Evolutionary conservation across 257 asterid species (phyloP).

Genomic region (Nyctanthes arbortristis): DNA sequence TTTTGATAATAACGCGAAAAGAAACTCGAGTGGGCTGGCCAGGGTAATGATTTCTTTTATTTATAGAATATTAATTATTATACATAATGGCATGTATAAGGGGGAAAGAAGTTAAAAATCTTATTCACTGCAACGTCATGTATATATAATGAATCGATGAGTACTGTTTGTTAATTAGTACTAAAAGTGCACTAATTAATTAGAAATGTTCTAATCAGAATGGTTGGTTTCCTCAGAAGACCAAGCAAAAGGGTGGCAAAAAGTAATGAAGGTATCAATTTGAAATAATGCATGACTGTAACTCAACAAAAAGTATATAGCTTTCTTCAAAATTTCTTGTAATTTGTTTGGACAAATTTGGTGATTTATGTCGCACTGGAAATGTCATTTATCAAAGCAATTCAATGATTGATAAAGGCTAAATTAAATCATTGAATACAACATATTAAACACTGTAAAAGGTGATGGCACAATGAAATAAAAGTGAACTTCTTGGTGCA

Average conservation of each 20-base stretch:
- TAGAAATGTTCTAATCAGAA: not conserved
- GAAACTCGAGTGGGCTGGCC: no score
- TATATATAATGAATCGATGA: no score
- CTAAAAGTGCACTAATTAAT: no score
- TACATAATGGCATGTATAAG: no score
- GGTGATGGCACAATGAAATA: not conserved
- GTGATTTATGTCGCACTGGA: conserved; percentile 8
- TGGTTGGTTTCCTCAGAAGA: not conserved
- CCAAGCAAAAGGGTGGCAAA: not conserved
- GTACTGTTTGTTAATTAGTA: no score
- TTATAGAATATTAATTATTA: no score
- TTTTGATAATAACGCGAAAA: not conserved
- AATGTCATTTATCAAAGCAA: not conserved
- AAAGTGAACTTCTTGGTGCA: conserved; percentile 1
- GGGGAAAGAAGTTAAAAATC: no score
- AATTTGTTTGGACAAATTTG: conserved; percentile 3
- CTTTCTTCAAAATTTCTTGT: not conserved
- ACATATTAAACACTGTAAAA: conserved; percentile 4
- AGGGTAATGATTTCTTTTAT: no score
- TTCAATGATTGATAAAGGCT: conserved; percentile 11
- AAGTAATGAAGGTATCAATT: not conserved
- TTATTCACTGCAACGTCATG: no score
- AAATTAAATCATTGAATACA: not conserved
- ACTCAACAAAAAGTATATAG: not conserved
- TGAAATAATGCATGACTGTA: not conserved